Evolutionary conservation across 305 asterid species (phyloP), one percentile per base, ranked within the genome.

Genomic region (Fraxinus baroniana): DNA sequence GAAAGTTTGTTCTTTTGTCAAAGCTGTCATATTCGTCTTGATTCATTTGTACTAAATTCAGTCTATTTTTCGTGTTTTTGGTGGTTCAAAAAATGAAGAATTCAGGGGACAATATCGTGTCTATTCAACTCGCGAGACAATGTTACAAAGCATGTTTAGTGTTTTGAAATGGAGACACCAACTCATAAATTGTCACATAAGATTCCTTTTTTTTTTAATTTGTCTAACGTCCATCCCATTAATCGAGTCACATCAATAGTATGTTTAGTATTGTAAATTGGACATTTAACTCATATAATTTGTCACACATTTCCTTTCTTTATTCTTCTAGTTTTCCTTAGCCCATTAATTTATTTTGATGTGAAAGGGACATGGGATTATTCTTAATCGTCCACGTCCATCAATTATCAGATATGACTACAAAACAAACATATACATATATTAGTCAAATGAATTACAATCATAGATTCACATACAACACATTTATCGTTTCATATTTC

Each of bases 11-110:
- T 81, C 80, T 49, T 49, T 49, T 49, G 1, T 44, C 57, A 49
- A 36, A 73, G 44, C 77, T 68, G 86, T 83, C 82, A 39, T 76
- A 55, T 78, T 82, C 82, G 80, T 84, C 76, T 82, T 83, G 79
- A 78, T 80, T 44, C 55, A 44, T 44, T 44, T 49, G 4, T 49
- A 49, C 6, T 49, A 49, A 49, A 49, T 49, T 49, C 60, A 15
- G 18, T 49, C 7, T 49, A 49, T 49, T 44, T 41, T 44, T 44
- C 17, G 15, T 12, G 46, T 39, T 39, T 9, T 39, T 9, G 15
- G 3, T 39, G n/a, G n/a, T 44, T 44, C 55, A 12, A 44, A 44
- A 39, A 44, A 44, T 44, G 55, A 44, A 44, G 55, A 13, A 44
- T 44, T 44, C n/a, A 0, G n/a, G 55, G n/a, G n/a, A 0, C 55